Evolutionary conservation across 2,329 filamentous ascomycete genomes (phyloP).

Genomic region (Colletotrichum spaethianum): DNA sequence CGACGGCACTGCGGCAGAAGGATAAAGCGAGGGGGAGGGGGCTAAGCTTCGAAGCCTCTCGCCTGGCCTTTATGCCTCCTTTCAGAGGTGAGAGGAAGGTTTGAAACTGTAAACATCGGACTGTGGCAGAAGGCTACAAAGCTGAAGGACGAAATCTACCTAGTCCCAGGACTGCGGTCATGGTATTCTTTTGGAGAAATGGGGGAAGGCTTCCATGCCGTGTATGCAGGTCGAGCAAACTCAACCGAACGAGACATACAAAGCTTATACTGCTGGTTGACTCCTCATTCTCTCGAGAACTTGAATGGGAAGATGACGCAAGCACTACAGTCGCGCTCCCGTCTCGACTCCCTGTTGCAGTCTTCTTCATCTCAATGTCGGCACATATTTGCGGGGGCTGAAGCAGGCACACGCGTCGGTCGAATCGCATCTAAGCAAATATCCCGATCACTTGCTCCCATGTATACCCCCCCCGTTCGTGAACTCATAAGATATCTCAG

Average conservation of each 20-base stretch:
- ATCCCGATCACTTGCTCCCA: neutral
- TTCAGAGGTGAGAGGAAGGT: slow-evolving; percentile 2
- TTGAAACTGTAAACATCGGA: slow-evolving; percentile 37
- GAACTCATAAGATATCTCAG: neutral
- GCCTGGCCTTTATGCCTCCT: slow-evolving; percentile 10
- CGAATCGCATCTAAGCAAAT: neutral
- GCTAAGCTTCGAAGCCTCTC: slow-evolving; percentile 5
- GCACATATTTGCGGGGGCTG: neutral
- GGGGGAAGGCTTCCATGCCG: slow-evolving; percentile 16
- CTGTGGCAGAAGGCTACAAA: neutral
- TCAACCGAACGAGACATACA: slow-evolving; percentile 3
- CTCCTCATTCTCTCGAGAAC: neutral
- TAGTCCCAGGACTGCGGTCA: slow-evolving; percentile 28
- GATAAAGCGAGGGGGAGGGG: neutral
- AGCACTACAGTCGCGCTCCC: neutral
- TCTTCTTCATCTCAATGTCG: neutral
- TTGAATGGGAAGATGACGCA: slow-evolving; percentile 17
- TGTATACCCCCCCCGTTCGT: neutral
- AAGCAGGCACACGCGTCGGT: neutral
- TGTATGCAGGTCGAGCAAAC: slow-evolving; percentile 12
- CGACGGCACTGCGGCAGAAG: neutral
- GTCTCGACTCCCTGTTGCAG: neutral
- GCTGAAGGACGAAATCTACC: neutral
- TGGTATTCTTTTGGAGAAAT: neutral
- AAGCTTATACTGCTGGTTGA: neutral